These are phyloP conservation scores for Mycosarcoma maydis DNA, from an alignment of 1,284 basidiomycete genomes.

Conservation along the genomic window DNA sequence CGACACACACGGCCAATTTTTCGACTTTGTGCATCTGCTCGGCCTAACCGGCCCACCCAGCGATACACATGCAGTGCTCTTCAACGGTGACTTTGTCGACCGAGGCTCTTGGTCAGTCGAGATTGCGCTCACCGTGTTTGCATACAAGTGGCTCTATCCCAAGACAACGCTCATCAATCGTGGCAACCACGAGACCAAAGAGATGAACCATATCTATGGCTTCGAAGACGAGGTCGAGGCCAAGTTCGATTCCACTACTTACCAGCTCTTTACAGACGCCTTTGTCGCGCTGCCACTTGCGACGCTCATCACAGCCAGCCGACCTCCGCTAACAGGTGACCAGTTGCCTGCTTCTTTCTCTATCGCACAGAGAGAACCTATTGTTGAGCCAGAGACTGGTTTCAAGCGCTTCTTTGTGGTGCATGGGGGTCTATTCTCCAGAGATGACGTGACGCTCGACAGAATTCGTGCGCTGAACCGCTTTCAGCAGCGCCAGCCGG, in stretches of 20 bases:
- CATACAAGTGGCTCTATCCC: constrained; percentile 81
- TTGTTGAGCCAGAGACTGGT: constrained; percentile 79
- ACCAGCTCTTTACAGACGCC: constrained; percentile 63
- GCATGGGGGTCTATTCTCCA: constrained; percentile 89
- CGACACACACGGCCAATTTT: constrained; percentile 73
- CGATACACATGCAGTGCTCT: constrained; percentile 60
- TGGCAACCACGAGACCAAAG: constrained; percentile 96
- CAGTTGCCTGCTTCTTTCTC: constrained; percentile 53
- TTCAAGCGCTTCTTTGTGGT: constrained; percentile 92
- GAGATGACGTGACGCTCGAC: constrained; percentile 90
- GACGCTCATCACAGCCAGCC: constrained; percentile 81
- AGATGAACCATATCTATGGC: constrained; percentile 75
- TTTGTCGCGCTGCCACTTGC: constrained; percentile 75
- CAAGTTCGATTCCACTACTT: constrained; percentile 64
- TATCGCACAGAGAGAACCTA: constrained; percentile 68
- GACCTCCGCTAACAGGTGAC: constrained; percentile 70
- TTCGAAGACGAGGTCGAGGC: constrained; percentile 93
- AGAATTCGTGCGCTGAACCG: constrained; percentile 89
- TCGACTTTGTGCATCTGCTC: constrained; percentile 88
- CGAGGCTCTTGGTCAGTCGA: constrained; percentile 97
- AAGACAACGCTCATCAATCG: constrained; percentile 71
- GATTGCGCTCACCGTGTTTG: constrained; percentile 90
- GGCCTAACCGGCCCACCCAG: constrained; percentile 76
- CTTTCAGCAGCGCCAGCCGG: constrained; percentile 84
- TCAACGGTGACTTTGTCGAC: constrained; percentile 75